Evolutionary conservation across 1,284 basidiomycete genomes (phyloP), one percentile per base, ranked within the genome.

Genomic region (Fomitopsis pinicola): DNA sequence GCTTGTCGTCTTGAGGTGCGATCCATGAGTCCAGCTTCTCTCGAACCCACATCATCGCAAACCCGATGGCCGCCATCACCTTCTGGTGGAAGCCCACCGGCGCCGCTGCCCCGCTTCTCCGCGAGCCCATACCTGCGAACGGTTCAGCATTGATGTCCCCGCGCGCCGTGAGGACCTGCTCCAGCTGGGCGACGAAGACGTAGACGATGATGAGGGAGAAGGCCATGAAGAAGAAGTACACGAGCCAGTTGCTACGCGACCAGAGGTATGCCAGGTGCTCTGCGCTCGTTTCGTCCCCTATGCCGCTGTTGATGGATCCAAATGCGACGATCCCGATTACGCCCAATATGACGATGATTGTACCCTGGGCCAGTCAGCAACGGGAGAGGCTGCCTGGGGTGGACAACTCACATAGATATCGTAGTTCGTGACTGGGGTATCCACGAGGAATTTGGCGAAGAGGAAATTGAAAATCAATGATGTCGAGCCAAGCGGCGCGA

Each of bases 401-500:
- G 26, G 38, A n/a, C 14, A 26, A 35, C 17, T 19, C 1, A 90
- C 91, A 69, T 91, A 88, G 45, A 94, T 90, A 72, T 95, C 93
- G 46, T 83, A 87, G 61, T 76, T 83, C 52, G 90, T 92, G 45
- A 95, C 89, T 1, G 90, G 91, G 17, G 90, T 90, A 56, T 91
- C 91, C 10, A 92, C 88, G 64, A 94, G 81, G 68, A 92, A 89
- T 65, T 88, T 84, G 26, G 91, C 92, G 71, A 95, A 94, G 42
- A 95, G 78, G 70, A 94, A 93, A 74, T 95, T 95, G 78, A 95
- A 95, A 60, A 95, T 86, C 62, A 95, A 84, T 12, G 91, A 91
- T 9, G 90, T 89, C 3, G 91, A 92, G 22, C 92, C 91, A 9
- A 94, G 80, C 9, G 92, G 91, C 2, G 91, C 91, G 55, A 93